Evolutionary conservation across 129 eudicot species (phyloP).

Genomic region (Centaurea solstitialis): DNA sequence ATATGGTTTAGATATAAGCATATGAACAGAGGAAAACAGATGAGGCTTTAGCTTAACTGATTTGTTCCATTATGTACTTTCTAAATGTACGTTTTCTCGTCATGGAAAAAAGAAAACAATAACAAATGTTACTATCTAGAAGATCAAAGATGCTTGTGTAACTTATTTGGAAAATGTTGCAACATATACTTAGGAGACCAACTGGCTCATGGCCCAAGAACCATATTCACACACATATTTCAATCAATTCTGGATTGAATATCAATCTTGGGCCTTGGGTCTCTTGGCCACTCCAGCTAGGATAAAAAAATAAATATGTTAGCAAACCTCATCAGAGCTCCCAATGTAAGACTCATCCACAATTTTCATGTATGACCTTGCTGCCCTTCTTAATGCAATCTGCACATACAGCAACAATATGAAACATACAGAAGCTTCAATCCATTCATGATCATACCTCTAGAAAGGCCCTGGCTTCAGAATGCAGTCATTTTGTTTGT

Average conservation of each 20-base stretch:
- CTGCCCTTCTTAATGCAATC: slow-evolving; percentile 68
- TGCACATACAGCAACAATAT: slow-evolving; percentile 28
- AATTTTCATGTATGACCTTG: slow-evolving; percentile 77
- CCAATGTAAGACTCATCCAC: slow-evolving; percentile 84
- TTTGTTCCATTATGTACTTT: not conserved
- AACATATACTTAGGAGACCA: not conserved
- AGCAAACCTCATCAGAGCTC: slow-evolving; percentile 76
- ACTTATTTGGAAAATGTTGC: not conserved
- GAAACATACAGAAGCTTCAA: slow-evolving; percentile 8
- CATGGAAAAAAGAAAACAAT: not conserved
- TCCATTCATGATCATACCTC: slow-evolving; percentile 10
- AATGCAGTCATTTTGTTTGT: slow-evolving; percentile 1
- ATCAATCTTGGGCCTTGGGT: slow-evolving; percentile 3
- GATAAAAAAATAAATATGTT: not conserved
- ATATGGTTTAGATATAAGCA: not conserved
- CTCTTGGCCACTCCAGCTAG: slow-evolving; percentile 12
- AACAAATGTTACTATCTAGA: not conserved
- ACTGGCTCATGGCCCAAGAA: not conserved
- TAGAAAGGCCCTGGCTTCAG: slow-evolving; percentile 9
- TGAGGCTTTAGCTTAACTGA: not conserved
- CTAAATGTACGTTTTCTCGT: not conserved
- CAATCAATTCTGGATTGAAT: not conserved
- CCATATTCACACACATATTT: not conserved
- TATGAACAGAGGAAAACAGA: not conserved
- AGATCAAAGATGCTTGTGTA: not conserved